phyloP scores from a whole-genome alignment of 768 basidiomycete genomes.

The Leccinum sublutescens region DNA sequence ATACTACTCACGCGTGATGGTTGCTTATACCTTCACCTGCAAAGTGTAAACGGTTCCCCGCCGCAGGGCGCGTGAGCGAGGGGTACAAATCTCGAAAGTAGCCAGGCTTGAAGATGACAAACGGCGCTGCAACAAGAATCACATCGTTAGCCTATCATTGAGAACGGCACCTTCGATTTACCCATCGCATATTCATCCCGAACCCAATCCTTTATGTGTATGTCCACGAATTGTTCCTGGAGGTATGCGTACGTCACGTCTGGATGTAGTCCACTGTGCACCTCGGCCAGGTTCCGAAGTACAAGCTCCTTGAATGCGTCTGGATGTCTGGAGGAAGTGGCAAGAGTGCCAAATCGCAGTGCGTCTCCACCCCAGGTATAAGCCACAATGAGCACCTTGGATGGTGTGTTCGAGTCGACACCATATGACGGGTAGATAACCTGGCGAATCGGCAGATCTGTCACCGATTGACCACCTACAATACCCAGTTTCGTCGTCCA shows the following conservation, averaged over 20 bases:
- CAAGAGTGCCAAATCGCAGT: no score
- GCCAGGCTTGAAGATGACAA: conserved; percentile 39
- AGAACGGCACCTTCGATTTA: conserved; percentile 13
- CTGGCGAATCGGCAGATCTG: no score
- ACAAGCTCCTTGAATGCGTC: no score
- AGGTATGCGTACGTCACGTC: conserved; percentile 7
- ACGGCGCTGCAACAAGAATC: conserved; percentile 30
- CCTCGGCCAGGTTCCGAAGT: background rate
- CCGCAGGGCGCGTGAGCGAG: conserved; percentile 30
- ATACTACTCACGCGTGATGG: conserved; percentile 33
- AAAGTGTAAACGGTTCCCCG: conserved; percentile 10
- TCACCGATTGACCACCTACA: no score
- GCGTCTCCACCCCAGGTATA: no score
- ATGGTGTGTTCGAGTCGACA: no score
- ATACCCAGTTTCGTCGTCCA: no score
- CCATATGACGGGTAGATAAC: no score
- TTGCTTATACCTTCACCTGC: conserved; percentile 28
- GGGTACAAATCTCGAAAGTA: conserved; percentile 34
- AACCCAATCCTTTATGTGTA: conserved; percentile 34
- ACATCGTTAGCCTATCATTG: background rate
- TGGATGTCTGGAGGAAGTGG: no score
- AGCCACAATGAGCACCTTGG: no score
- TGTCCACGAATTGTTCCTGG: conserved; percentile 9
- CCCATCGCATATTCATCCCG: conserved; percentile 35
- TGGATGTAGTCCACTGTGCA: background rate